Base-by-base conservation (phyloP, 805 yeast species). In the Kluyveromyces wickerhamii region DNA sequence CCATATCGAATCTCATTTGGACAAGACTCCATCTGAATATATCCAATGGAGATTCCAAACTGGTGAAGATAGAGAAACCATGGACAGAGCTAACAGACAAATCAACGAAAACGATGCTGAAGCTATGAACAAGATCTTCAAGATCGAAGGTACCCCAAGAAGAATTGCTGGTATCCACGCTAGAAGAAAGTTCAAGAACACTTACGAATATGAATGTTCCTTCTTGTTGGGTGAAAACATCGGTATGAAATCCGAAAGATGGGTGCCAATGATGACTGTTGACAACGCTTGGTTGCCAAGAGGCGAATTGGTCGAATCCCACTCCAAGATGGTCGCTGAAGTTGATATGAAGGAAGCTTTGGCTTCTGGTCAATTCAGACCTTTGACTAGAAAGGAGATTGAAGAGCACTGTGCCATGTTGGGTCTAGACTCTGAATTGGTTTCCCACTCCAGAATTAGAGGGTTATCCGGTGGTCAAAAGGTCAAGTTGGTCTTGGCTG, bases 21-120 rank as follows among this genome's bases (percentile, higher is more conserved):
- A 92, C 79, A 85, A 83, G 79, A 92, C 99, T 63, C 98, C 98
- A 65, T 87, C 96, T 61, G 98, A 92, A 77, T 92, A 92, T 77
- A 92, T 92, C 59, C 98, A 92, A 77, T 92, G 98, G 98, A 92
- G 98, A 82, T 92, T 89, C 96, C 98, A 92, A 77, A 92, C 98
- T 65, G 98, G 98, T 88, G 98, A 92, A 77, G 98, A 92, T 72
- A 87, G 98, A 77, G 98, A 92, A 78, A 92, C 98, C 72, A 92
- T 92, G 98, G 98, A 92, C 78, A 85, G 97, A 77, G 98, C 97
- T 66, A 86, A 94, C 69, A 86, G 98, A 78, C 89, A 81, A 68
- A 87, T 92, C 67, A 87, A 83, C 65, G 98, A 92, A 75, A 71
- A 75, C 57, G 98, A 92, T 72, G 96, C 88, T 77, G 77, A 80